Percentiles rank a stretch among this genome's conserved stretches.
These are phyloP conservation scores for Kluyveromyces dobzhanskii DNA, from an alignment of 805 yeast species.

Conservation along the genomic window DNA sequence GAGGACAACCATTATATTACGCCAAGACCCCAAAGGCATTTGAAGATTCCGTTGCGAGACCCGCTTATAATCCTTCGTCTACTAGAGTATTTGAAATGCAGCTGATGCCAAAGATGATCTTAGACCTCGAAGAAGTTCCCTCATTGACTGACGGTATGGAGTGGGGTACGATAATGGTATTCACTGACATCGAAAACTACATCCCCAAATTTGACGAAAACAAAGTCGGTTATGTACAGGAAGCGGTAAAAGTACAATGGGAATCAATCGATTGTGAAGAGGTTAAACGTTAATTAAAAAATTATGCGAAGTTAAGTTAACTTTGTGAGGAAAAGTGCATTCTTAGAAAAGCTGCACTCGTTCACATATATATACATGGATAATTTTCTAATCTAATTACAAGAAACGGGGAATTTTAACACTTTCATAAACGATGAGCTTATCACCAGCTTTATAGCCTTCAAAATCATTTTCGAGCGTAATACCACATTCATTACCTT, in stretches of 20 bases:
- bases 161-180: conserved; percentile 91
- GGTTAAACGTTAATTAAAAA: neutral
- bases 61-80: conserved; percentile 53
- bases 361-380: neutral
- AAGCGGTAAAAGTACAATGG: conserved; percentile 84
- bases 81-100: conserved; percentile 72
- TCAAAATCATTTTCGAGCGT: conserved; percentile 56
- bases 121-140: conserved; percentile 58
- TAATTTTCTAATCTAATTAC: conserved; percentile 15
- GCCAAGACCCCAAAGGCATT: conserved; percentile 36
- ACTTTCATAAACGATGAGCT: conserved; percentile 65
- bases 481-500: conserved; percentile 89
- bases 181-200: conserved; percentile 64
- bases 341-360: neutral
- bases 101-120: conserved; percentile 87
- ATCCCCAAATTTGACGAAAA: conserved; percentile 48
- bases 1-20: conserved; percentile 71
- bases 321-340: neutral
- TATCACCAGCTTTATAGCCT: conserved; percentile 66
- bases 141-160: conserved; percentile 75
- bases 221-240: conserved; percentile 73
- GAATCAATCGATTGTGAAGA: conserved; percentile 32
- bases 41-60: conserved; percentile 42
- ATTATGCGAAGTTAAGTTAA: neutral
- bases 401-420: conserved; percentile 46